phyloP scores from a whole-genome alignment of 148 eudicot genomes.

The Cornus suecica region DNA sequence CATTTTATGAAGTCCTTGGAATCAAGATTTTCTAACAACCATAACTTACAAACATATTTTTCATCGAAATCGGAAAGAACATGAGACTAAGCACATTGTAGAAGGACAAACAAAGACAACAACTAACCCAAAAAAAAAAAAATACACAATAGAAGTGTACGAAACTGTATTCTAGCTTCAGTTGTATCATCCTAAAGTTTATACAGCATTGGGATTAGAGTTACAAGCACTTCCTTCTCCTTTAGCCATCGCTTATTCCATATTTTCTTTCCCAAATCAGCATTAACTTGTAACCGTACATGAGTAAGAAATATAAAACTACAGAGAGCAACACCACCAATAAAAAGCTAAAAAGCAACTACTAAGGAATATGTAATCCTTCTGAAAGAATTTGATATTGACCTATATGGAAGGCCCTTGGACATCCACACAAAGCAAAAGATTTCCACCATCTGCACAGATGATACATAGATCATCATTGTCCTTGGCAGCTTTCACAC shows the following conservation, averaged over 20 bases:
- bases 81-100: too few species aligned
- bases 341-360: not conserved
- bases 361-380: not conserved
- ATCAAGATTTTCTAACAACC: not conserved
- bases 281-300: not conserved
- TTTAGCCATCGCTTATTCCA: not conserved
- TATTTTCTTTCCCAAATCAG: not conserved
- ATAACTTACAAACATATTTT: constrained; percentile 6
- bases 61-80: too few species aligned
- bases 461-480: constrained; percentile 84
- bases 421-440: constrained; percentile 93
- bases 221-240: not conserved
- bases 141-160: not conserved
- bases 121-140: too few species aligned
- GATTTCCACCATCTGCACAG: constrained; percentile 92
- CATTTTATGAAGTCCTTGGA: not conserved
- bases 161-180: not conserved
- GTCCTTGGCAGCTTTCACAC: constrained; percentile 43
- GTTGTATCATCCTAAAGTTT: not conserved
- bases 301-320: not conserved
- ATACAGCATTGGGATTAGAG: not conserved
- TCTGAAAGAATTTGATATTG: not conserved
- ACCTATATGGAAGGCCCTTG: constrained; percentile 93
- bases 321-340: not conserved
- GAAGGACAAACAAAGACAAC: too few species aligned